Percentiles rank a stretch among this genome's conserved stretches.
These are phyloP conservation scores for Prunus armeniaca DNA, from an alignment of 306 rosid genomes.

Conservation along the genomic window DNA sequence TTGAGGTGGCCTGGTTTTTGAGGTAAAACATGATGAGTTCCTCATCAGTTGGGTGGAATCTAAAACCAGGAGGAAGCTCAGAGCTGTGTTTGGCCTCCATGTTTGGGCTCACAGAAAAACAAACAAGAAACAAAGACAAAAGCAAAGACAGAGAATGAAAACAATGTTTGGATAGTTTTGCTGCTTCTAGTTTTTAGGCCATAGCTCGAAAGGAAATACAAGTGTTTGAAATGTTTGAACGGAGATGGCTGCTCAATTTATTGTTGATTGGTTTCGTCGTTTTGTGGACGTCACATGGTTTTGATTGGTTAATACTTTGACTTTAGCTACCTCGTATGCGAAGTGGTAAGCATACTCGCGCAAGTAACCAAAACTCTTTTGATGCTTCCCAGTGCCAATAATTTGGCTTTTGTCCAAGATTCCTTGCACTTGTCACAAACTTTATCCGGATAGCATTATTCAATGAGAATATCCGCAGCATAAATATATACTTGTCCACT, in stretches of 20 bases:
- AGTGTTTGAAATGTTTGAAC: slow-evolving; percentile 84
- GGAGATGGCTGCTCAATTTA: slow-evolving; percentile 57
- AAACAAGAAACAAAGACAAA: neutral
- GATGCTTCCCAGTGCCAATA: slow-evolving; percentile 19
- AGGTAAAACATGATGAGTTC: slow-evolving; percentile 73
- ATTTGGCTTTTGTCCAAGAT: slow-evolving; percentile 27
- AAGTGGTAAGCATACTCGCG: slow-evolving; percentile 28
- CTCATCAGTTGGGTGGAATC: slow-evolving; percentile 94
- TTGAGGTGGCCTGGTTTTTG: slow-evolving; percentile 75
- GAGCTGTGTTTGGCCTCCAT: slow-evolving; percentile 50
- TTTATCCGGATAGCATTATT: slow-evolving; percentile 37
- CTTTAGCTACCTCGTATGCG: slow-evolving; percentile 36
- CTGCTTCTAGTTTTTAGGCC: slow-evolving; percentile 36
- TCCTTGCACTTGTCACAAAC: slow-evolving; percentile 20
- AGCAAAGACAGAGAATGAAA: neutral
- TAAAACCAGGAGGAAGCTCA: slow-evolving; percentile 88
- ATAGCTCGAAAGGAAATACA: slow-evolving; percentile 22
- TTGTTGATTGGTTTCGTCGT: slow-evolving; percentile 51
- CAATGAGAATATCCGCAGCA: slow-evolving; percentile 29
- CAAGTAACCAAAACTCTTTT: slow-evolving; percentile 16
- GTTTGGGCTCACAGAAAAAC: neutral
- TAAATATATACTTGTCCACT: neutral
- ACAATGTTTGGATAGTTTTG: neutral
- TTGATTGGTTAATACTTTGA: slow-evolving; percentile 67
- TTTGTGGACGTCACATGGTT: slow-evolving; percentile 32